A percentile compares a stretch with the other conserved stretches of the same genome.
phyloP scores from a whole-genome alignment of 73 alveolate genomes.

The Paraurostyla sp. region DNA sequence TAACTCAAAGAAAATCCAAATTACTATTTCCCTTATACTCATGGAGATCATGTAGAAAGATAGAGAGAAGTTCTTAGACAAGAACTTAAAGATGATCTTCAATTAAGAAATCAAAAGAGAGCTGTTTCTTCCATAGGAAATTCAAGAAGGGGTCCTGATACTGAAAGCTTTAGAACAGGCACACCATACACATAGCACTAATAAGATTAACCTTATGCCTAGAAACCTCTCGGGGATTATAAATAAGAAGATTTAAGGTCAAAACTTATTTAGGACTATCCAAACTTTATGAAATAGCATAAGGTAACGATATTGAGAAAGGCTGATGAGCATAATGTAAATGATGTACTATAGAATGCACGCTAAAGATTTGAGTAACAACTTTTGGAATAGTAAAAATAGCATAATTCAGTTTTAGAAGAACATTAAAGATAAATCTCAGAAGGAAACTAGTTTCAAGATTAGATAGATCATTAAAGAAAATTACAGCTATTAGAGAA shows the following conservation, averaged over 20 bases:
- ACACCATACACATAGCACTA: background rate
- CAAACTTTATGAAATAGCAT: constrained; percentile 35
- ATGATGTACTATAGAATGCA: constrained; percentile 35
- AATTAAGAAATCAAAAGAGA: background rate
- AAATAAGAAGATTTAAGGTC: background rate
- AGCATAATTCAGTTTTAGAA: background rate
- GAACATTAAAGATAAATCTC: background rate
- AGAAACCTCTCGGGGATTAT: background rate
- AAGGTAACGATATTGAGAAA: background rate
- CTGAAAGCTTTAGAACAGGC: background rate
- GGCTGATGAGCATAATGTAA: constrained; percentile 14
- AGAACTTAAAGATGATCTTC: constrained; percentile 57
- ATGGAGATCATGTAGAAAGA: constrained; percentile 75
- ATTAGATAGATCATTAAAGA: constrained; percentile 6
- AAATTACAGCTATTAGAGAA: background rate
- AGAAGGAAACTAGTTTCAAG: background rate
- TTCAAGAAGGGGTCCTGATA: background rate
- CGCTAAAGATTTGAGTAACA: constrained; percentile 17
- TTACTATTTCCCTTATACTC: constrained; percentile 74
- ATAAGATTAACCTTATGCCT: background rate
- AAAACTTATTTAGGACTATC: constrained; percentile 17
- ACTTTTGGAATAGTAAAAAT: background rate
- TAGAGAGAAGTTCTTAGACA: constrained; percentile 40
- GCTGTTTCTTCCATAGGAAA: background rate
- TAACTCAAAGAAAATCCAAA: constrained; percentile 18